Base-by-base conservation (phyloP, 768 basidiomycete genomes). In the Pisolithus albus region DNA sequence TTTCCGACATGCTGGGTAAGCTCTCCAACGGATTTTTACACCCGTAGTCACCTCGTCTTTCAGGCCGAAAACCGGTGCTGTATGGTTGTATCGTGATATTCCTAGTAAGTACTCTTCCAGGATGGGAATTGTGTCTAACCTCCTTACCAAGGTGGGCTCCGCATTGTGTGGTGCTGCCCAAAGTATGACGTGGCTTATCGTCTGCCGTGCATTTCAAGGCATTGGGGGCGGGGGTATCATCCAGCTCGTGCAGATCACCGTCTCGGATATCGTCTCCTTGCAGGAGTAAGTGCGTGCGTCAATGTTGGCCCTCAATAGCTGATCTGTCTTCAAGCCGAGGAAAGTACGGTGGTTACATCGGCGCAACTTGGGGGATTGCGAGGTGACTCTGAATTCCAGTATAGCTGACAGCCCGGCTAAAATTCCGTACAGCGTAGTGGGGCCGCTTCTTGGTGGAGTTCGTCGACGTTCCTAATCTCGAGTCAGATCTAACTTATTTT, bases 81-180 rank as follows among this genome's bases (percentile, higher is more conserved):
- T 88, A 84, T 56, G 57, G 77, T 0, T 77, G 77, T 5, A 87
- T 93, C 34, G 8, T 73, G 18, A 64, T 82, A 4, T 93, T 92
- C 65, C 64, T 92, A 68, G 82, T 88, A 60, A 10, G 34, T 34
- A 34, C 34, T 15, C 34, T 34, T 11, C 11, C 15, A 4, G 13
- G 34, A 34, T 34, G 28, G 76, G 60, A 2, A 1, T n/a, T 23
- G 5, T 3, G 7, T 28, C 36, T 23, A 10, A 6, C 6, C n/a
- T 32, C 23, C 36, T 15, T 21, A n/a, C 5, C 23, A 57, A 87
- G 86, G 67, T 88, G 55, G 88, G 86, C n/a, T 88, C 86, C 7
- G 88, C 87, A 1, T 69, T 92, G 50, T 91, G 87, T 58, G 89
- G 89, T 15, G 84, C 87, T 0, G 88, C 90, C 0, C 84, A 92